Evolutionary conservation across 306 rosid species (phyloP).

Genomic region (Vigna radiata): DNA sequence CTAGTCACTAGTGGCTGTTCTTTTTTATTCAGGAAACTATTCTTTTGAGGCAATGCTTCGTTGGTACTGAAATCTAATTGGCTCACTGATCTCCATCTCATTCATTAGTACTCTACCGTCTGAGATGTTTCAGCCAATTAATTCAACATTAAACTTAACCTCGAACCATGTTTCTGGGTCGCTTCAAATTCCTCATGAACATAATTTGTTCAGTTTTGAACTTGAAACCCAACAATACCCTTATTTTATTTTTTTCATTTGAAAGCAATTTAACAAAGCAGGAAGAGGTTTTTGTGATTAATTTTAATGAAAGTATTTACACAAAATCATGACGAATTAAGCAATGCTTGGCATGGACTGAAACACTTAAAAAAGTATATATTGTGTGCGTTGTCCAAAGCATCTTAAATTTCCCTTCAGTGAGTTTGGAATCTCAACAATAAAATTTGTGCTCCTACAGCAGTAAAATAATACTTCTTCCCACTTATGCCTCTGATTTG

Average conservation of each 20-base stretch:
- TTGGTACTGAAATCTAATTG: not conserved
- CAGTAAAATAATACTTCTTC: slow-evolving; percentile 31
- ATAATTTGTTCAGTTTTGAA: too few species aligned
- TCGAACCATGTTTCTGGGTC: slow-evolving; percentile 14
- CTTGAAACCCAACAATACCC: slow-evolving; percentile 22
- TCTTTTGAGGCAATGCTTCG: slow-evolving; percentile 2
- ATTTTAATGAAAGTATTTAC: not conserved
- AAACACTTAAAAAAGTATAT: not conserved
- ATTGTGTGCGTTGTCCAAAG: not conserved
- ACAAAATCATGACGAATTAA: not conserved
- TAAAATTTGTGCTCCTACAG: slow-evolving; percentile 19
- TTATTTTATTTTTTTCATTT: slow-evolving; percentile 17
- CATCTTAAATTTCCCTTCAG: slow-evolving; percentile 14
- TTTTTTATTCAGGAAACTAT: slow-evolving; percentile 9
- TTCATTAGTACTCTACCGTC: not conserved
- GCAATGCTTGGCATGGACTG: not conserved
- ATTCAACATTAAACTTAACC: slow-evolving; percentile 30
- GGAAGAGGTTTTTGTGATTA: not conserved
- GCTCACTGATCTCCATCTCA: slow-evolving; percentile 7
- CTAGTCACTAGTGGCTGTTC: slow-evolving; percentile 18
- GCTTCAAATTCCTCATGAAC: slow-evolving; percentile 22
- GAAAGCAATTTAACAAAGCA: slow-evolving; percentile 7
- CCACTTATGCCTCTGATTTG: slow-evolving; percentile 25
- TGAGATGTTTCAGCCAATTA: slow-evolving; percentile 33
- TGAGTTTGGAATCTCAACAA: slow-evolving; percentile 13